A percentile compares a stretch with the other conserved stretches of the same genome.
These are phyloP conservation scores for Alternaria conjuncta DNA, from an alignment of 2,329 filamentous ascomycete genomes.

Conservation along the genomic window DNA sequence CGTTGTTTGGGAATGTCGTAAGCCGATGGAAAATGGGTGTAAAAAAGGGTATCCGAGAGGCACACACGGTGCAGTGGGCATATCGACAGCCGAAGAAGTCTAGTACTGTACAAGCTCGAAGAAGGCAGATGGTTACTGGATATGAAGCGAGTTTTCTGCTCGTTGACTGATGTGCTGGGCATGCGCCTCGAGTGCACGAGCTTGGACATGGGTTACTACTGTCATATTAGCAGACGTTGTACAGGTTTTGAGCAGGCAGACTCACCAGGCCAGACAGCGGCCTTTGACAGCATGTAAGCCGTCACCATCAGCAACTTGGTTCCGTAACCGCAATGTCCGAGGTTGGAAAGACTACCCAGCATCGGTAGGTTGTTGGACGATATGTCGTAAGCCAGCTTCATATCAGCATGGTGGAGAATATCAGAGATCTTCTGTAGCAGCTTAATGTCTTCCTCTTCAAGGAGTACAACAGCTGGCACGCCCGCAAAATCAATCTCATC, in stretches of 20 bases:
- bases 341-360: slow-evolving; percentile 62
- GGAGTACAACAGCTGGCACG: slow-evolving; percentile 84
- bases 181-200: slow-evolving; percentile 68
- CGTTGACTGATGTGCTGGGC: slow-evolving; percentile 68
- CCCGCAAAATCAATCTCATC: slow-evolving; percentile 79
- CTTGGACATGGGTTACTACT: slow-evolving; percentile 72
- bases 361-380: slow-evolving; percentile 56
- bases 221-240: slow-evolving; percentile 30
- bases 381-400: slow-evolving; percentile 72
- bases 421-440: slow-evolving; percentile 82
- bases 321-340: slow-evolving; percentile 73
- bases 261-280: slow-evolving; percentile 90
- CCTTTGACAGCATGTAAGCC: slow-evolving; percentile 85
- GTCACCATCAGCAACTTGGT: slow-evolving; percentile 84
- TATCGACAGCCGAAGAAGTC: background rate
- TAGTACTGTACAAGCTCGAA: slow-evolving; percentile 27
- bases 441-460: slow-evolving; percentile 91
- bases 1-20: background rate
- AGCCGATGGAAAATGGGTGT: background rate
- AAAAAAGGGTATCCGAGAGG: background rate
- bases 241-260: slow-evolving; percentile 14
- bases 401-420: slow-evolving; percentile 76
- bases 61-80: background rate
- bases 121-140: slow-evolving; percentile 34
- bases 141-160: slow-evolving; percentile 56